Base-by-base conservation (phyloP, 805 yeast species). In the Myxozyma neglecta region DNA sequence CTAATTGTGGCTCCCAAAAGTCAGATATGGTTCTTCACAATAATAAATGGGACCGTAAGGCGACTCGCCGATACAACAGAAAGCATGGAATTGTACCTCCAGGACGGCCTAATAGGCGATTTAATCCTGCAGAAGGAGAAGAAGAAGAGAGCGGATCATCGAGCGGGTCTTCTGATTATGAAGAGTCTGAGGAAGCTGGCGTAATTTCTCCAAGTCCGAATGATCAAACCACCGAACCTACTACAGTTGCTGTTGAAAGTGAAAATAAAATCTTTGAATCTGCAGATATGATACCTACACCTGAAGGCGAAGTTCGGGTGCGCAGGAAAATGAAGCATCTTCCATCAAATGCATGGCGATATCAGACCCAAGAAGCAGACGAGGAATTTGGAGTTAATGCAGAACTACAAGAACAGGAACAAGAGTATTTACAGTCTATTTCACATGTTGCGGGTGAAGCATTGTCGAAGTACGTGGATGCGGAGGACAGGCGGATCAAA, bases 41-140 rank as follows among this genome's bases (percentile, higher is more conserved):
- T 68, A 79, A 76, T 55, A 81, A 81, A 70, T 81, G 85, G 85
- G 82, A 81, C 59, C 72, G 75, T 52, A 78, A 75, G 60, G 82
- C 83, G 14, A 80, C 77, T 56, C 68, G 70, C 42, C 70, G 74
- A 16, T 80, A 80, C 61, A 66, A 75, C 70, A 70, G 74, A 47
- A 81, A 82, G 66, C 84, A 81, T 66, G 80, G 80, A 0, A 69
- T 74, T 44, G 16, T 40, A 32, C 40, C 37, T 32, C 46, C 39
- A 4, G 16, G 3, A 29, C 29, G 32, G 39, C 32, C 43, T 43
- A 43, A 42, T 18, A 50, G 16, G n/a, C 54, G 40, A 5, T 29
- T 43, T 24, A 24, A 24, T 24, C 29, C 29, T 8, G 50, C 43
- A 10, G 57, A 20, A 35, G 54, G 18, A 8, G 58, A 34, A 13